Evolutionary conservation across 2,329 filamentous ascomycete genomes (phyloP).

Genomic region (Camptophora hylomeconis): DNA sequence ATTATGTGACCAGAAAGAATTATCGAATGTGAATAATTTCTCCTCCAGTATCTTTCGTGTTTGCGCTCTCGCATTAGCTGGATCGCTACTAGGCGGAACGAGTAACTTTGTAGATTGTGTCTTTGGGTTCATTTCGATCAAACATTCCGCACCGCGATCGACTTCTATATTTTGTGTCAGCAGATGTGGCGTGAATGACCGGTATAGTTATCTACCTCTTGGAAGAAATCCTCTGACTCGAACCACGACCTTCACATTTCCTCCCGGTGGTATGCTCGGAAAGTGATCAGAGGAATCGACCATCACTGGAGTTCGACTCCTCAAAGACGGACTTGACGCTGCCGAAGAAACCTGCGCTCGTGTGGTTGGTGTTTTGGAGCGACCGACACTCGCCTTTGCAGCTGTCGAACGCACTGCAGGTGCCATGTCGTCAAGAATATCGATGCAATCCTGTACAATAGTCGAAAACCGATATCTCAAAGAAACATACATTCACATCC

Average conservation of each 20-base stretch:
- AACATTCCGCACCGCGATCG: constrained; percentile 65
- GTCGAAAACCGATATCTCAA: constrained; percentile 10
- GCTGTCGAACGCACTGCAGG: constrained; percentile 6
- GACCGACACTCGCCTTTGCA: constrained; percentile 4
- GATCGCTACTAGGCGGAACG: constrained; percentile 46
- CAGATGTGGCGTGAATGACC: constrained; percentile 12
- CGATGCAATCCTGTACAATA: constrained; percentile 10
- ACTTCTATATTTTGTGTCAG: constrained; percentile 47
- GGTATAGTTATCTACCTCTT: constrained; percentile 43
- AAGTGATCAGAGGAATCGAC: constrained; percentile 35
- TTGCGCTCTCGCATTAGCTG: constrained; percentile 41
- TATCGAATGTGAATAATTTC: constrained; percentile 90
- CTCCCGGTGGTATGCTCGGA: constrained; percentile 36
- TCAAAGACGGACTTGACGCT: constrained; percentile 66
- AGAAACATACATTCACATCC: constrained; percentile 13
- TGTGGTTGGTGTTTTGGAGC: constrained; percentile 8
- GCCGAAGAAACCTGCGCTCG: constrained; percentile 42
- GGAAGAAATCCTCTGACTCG: constrained; percentile 67
- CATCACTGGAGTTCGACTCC: constrained; percentile 56
- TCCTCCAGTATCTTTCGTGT: constrained; percentile 68
- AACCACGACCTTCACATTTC: constrained; percentile 73
- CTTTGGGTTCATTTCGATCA: constrained; percentile 81
- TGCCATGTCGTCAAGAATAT: constrained; percentile 13
- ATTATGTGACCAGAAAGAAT: constrained; percentile 94
- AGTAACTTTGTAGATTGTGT: constrained; percentile 75